Evolutionary conservation across 192 early-diverging fungal genomes (phyloP), one percentile per base, ranked within the genome.

Genomic region (Phycomyces nitens): DNA sequence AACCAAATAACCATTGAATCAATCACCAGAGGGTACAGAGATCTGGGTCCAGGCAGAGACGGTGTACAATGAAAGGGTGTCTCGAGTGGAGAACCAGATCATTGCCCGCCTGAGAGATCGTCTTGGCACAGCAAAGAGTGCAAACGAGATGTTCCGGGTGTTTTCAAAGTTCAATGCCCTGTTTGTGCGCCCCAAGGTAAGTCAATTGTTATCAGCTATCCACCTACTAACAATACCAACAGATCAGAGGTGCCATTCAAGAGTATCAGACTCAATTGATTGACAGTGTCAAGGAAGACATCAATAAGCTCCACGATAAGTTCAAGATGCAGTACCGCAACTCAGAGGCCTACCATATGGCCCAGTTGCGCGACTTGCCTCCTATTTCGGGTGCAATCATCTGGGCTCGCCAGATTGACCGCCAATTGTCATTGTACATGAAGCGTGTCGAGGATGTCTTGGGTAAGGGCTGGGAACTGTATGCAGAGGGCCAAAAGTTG

Each of bases 141-240:
- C 98, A 3, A 94, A 91, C 53, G 98, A 99, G 70, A 99, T 99
- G 97, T 99, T 99, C 80, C 86, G 96, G 15, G 94, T 98, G 21
- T 99, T 99, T 71, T 95, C 94, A 43, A 99, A 99, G 71, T 99
- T 99, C 86, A 99, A 99, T 71, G 96, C 97, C 2, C 85, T 99
- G 43, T 99, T 99, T 78, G 92, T 99, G 39, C 83, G 97, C 54
- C 97, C 95, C 65, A 99, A 98, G 71, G 80, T 77, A 76, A 53
- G n/a, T 6, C 7, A 49, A 42, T 15, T 23, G 38, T 27, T 12
- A 11, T 38, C 20, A 12, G n/a, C 40, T 2, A 23, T 27, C n/a
- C n/a, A n/a, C n/a, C n/a, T n/a, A n/a, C n/a, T n/a, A n/a, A n/a
- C n/a, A 20, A 20, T 56, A 0, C 58, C 43, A 42, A 11, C 64